Evolutionary conservation across 257 asterid genomes (phyloP).

Genomic region (Marsdenia floribunda): DNA sequence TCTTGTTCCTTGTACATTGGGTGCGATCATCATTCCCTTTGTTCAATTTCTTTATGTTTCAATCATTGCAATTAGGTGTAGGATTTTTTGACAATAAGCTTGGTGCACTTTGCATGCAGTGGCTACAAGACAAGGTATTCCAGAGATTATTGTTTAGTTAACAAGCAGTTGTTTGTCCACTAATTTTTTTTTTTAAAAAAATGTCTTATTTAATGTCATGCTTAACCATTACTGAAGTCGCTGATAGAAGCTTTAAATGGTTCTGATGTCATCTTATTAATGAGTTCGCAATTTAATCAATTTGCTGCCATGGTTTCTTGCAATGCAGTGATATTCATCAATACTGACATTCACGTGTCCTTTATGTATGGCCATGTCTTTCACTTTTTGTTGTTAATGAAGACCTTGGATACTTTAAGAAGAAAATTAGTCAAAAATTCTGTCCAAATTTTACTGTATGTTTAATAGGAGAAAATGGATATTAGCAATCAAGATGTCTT

Average conservation of each 20-base stretch:
- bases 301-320: not conserved
- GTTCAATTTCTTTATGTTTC: not conserved
- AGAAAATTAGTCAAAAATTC: no score
- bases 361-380: not conserved
- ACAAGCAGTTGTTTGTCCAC: constrained; percentile 5
- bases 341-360: not conserved
- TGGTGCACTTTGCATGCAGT: constrained; percentile 87
- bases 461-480: not conserved
- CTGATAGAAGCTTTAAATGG: not conserved
- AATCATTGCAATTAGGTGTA: constrained; percentile 38
- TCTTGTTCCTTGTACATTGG: constrained; percentile 90
- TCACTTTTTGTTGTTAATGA: not conserved
- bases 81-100: constrained; percentile 79
- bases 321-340: not conserved
- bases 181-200: not conserved
- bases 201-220: not conserved
- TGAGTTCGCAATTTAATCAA: not conserved
- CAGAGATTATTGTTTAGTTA: not conserved
- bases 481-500: not conserved
- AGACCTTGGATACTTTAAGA: not conserved
- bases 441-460: no score
- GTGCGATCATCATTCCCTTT: constrained; percentile 31
- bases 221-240: not conserved
- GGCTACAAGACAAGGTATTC: constrained; percentile 76
- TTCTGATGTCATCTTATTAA: not conserved